Base-by-base conservation (phyloP, 257 asterid genomes). In the Salvia splendens region DNA sequence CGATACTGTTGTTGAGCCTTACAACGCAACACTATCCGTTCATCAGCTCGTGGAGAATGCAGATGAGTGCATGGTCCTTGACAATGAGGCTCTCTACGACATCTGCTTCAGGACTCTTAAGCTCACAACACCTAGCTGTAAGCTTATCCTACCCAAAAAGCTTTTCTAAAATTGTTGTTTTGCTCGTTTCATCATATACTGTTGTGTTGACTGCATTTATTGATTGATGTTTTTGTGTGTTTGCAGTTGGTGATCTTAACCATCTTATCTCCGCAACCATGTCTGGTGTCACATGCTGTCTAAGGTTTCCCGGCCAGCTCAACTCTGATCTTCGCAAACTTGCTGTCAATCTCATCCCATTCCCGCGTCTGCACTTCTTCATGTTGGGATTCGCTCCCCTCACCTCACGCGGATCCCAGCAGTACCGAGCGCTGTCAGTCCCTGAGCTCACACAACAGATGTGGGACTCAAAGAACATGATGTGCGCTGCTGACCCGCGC, bases 31-130 rank as follows among this genome's bases (percentile, higher is more conserved):
- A 7, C 47, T 76, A 32, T 76, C 80, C 4, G 80, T 76, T 38
- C 81, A 76, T 7, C 81, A 76, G 77, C 80, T 76, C 6, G 80
- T 76, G 20, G 80, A 76, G 28, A 76, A 71, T 45, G 77, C 80
- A 0, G 80, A 76, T 59, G 80, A 76, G 62, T 76, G 80, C 45
- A 76, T 75, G 79, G 79, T 75, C 6, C 68, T 69, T 2, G 75
- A 69, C 66, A 67, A 67, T 3, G 78, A 73, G 15, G 73, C 73
- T 4, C 73, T 73, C 5, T 67, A 73, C 0, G 78, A 73, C 54
- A 67, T 73, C 10, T 73, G 73, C 38, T 67, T 73, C 74, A 60
- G 73, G 20, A 67, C 73, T 0, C 72, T 75, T 1, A 75, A 76
- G 48, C 80, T 76, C 69, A 70, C 76, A 4, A 76, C 76, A 14